Base-by-base conservation (phyloP, 306 rosid genomes). In the Gastrolobium villosum region DNA sequence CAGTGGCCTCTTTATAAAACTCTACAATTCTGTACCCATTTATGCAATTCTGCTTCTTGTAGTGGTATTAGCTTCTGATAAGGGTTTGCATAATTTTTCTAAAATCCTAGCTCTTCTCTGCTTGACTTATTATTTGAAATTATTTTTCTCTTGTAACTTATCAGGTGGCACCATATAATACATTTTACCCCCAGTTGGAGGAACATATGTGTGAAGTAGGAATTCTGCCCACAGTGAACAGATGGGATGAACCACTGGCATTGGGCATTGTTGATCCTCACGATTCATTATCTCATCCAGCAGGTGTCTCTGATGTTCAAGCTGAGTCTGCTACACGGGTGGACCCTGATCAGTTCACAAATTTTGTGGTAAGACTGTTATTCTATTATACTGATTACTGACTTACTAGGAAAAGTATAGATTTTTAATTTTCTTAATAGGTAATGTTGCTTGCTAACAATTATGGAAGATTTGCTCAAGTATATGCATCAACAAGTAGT, bases 261-360 rank as follows among this genome's bases (percentile, higher is more conserved):
- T 84, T 96, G 46, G 97, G 99, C 39, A 75, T 90, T 84, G 96
- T 96, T 70, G 99, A 96, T 79, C 99, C 96, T 46, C 99, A 96
- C 46, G 99, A 96, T 93, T 93, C 99, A 59, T 85, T 96, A 85
- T 96, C 99, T 83, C 99, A 96, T 83, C 98, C 99, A 32, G 98
- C 99, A 30, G 99, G 99, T 84, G 96, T 88, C 53, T 90, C 97
- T 80, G 99, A 93, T 77, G 97, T 74, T 70, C 99, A 91, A 86
- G 87, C 97, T 14, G 98, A 93, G 92, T 84, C 97, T 5, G 99
- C 96, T 71, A 30, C 87, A 39, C 82, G 77, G 63, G 63, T 91
- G 67, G 99, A 91, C 71, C 88, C 97, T 37, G 99, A 96, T 45
- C 99, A 91, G 77, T 96, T 96, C 77, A 93, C 96, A 53, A 89